Evolutionary conservation across 2,329 filamentous ascomycete species (phyloP), one percentile per base, ranked within the genome.

Genomic region (Penicillium sp.): DNA sequence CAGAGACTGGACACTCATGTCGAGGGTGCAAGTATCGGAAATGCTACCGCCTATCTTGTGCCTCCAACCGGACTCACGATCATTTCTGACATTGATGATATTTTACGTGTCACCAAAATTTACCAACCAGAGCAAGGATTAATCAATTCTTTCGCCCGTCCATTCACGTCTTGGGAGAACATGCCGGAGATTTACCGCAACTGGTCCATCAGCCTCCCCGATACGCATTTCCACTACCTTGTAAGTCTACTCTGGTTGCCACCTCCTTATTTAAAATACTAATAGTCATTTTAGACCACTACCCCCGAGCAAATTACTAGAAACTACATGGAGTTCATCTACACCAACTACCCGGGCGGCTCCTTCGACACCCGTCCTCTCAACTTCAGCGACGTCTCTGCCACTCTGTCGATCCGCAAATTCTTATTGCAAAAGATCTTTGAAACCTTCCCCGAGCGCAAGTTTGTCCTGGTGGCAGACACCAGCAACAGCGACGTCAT

Each of bases 161-260:
- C 87, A 0, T 93, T 90, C 70, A 82, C 80, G 0, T 80, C 84
- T 0, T 93, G 89, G 89, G 80, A 88, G 80, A 88, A 92, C 74
- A 93, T 93, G 90, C 89, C 89, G 0, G 81, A 86, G 2, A 87
- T 92, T 63, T 93, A 91, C 71, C 84, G 86, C 63, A 90, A 91
- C 68, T 92, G 89, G 89, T 86, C 83, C 1, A 75, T 76, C n/a
- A 84, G 80, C 23, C 78, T 90, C 15, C 82, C 84, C 0, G 82
- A 90, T 67, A 80, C 87, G 61, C 89, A 92, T 71, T 93, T 92
- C 78, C 89, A 92, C 75, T 93, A 93, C 75, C 80, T 93, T 23
- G 61, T 57, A 46, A 35, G 43, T 40, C 27, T 9, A 23, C 23
- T 54, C 21, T 7, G 4, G 3, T 23, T 35, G 2, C 15, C n/a